Evolutionary conservation across 2,329 filamentous ascomycete genomes (phyloP).

Genomic region (Harringtonia aguacate): DNA sequence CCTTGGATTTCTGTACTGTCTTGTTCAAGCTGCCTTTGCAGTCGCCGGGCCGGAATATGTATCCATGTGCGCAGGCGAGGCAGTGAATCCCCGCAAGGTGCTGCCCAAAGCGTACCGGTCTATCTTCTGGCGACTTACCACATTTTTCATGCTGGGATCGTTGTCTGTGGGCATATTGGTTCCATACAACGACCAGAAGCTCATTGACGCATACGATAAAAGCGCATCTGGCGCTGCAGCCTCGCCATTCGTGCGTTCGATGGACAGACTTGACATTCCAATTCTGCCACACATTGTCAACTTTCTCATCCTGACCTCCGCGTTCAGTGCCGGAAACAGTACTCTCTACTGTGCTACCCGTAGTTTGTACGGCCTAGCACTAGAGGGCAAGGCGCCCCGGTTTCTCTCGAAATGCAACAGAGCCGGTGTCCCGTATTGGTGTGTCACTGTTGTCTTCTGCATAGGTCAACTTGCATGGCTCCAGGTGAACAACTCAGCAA

Average conservation of each 20-base stretch:
- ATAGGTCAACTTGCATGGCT: too few species aligned
- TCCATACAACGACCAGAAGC: slow-evolving; percentile 18
- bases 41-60: slow-evolving; percentile 40
- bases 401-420: slow-evolving; percentile 30
- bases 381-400: slow-evolving; percentile 45
- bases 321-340: slow-evolving; percentile 58
- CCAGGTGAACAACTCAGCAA: too few species aligned
- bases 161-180: slow-evolving; percentile 19
- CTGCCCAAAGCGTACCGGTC: slow-evolving; percentile 11
- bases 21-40: slow-evolving; percentile 6
- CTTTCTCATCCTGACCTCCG: slow-evolving; percentile 61
- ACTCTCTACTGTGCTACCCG: slow-evolving; percentile 48
- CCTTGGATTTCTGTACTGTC: slow-evolving; percentile 22
- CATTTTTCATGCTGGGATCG: slow-evolving; percentile 17
- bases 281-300: slow-evolving; percentile 65
- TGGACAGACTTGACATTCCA: slow-evolving; percentile 53
- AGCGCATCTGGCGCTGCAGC: slow-evolving; percentile 21
- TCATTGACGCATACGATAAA: slow-evolving; percentile 5
- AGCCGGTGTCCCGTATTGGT: slow-evolving; percentile 30
- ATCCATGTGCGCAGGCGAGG: slow-evolving; percentile 13
- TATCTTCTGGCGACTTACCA: slow-evolving; percentile 19
- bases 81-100: slow-evolving; percentile 11
- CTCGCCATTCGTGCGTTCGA: slow-evolving; percentile 61
- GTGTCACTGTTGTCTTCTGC: neutral
- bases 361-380: slow-evolving; percentile 46